A percentile compares a stretch with the other conserved stretches of the same genome.
Evolutionary conservation across 257 asterid species (phyloP).

Genomic region (Fraxinus anomala): DNA sequence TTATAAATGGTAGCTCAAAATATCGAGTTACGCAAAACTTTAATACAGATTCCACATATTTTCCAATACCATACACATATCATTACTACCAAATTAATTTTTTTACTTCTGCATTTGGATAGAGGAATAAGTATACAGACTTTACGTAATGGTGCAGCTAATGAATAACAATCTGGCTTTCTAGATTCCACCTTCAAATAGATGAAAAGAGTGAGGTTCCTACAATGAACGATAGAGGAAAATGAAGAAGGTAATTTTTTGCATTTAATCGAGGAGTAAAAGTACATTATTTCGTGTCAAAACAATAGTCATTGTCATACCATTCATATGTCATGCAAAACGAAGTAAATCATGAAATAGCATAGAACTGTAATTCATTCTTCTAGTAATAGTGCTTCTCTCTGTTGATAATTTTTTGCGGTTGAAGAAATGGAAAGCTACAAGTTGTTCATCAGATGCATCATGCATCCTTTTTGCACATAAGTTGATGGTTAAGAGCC

Average conservation of each 20-base stretch:
- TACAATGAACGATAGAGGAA: constrained; percentile 43
- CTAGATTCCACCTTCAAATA: constrained; percentile 99
- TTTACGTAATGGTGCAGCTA: constrained; percentile 98
- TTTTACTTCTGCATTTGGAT: constrained; percentile 17
- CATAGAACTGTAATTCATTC: not conserved
- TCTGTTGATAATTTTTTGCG: not conserved
- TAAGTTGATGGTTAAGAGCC: not conserved
- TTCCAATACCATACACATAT: not conserved
- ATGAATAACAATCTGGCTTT: constrained; percentile 94
- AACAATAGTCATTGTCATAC: constrained; percentile 12
- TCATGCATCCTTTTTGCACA: not conserved
- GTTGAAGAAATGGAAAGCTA: not conserved
- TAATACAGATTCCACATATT: constrained; percentile 7
- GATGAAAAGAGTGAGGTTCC: constrained; percentile 89
- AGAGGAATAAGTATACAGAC: constrained; percentile 30
- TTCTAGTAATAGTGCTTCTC: not conserved
- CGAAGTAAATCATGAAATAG: not conserved
- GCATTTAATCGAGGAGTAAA: constrained; percentile 22
- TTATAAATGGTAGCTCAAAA: constrained; percentile 2
- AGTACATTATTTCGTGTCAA: constrained; percentile 4
- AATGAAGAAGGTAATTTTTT: constrained; percentile 40
- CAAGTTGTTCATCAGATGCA: not conserved
- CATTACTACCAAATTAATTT: constrained; percentile 1
- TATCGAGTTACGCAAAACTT: not conserved
- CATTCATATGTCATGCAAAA: not conserved